These are phyloP conservation scores for Patellifolia procumbens DNA, from an alignment of 179 eudicot species.

Conservation along the genomic window DNA sequence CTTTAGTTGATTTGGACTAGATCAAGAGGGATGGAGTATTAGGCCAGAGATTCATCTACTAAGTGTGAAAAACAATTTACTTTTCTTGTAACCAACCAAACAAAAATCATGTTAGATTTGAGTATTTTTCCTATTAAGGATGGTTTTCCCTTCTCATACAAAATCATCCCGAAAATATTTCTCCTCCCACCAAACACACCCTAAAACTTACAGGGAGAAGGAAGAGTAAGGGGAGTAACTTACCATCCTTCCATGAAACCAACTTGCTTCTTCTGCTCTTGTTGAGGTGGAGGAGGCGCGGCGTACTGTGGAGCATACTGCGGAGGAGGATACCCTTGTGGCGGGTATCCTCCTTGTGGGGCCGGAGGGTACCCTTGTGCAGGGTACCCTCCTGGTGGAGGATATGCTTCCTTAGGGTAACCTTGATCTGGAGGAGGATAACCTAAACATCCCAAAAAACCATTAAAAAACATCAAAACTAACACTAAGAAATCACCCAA, in stretches of 20 bases:
- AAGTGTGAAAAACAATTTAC: no score
- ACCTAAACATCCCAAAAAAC: neutral
- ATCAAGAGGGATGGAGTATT: no score
- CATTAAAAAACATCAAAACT: neutral
- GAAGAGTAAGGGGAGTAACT: neutral
- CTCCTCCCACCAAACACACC: no score
- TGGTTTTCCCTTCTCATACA: no score
- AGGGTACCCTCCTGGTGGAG: constrained; percentile 46
- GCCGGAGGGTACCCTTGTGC: constrained; percentile 46
- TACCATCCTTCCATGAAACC: constrained; percentile 76
- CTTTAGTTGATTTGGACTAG: no score
- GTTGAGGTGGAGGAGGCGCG: constrained; percentile 61
- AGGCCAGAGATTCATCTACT: no score
- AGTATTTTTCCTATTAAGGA: no score
- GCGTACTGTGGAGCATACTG: constrained; percentile 55
- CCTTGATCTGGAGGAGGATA: constrained; percentile 15
- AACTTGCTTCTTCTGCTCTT: constrained; percentile 26
- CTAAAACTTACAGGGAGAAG: neutral
- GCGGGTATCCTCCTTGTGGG: constrained; percentile 34
- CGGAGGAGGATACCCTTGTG: constrained; percentile 45
- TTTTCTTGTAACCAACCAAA: no score
- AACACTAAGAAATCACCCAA: neutral
- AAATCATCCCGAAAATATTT: no score
- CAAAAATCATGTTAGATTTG: no score
- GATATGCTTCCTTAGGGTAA: constrained; percentile 8